Percentiles rank a stretch among this genome's conserved stretches.
Evolutionary conservation across 2,329 filamentous ascomycete genomes (phyloP).

Genomic region (Diaporthe longicolla): DNA sequence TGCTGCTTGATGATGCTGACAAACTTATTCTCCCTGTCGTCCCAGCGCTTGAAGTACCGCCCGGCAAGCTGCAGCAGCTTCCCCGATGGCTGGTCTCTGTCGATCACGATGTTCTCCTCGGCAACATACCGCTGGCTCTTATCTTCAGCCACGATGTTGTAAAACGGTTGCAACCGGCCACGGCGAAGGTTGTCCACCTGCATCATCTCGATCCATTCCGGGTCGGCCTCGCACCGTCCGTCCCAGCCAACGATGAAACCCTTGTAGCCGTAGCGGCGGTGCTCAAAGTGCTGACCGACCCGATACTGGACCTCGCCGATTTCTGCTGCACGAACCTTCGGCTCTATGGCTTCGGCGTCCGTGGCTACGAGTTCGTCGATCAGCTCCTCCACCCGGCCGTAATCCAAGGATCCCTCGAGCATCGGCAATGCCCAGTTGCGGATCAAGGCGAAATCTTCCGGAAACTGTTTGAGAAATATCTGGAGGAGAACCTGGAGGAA

Average conservation of each 20-base stretch:
- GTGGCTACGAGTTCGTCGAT: neutral
- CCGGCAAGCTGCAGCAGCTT: slow-evolving; percentile 68
- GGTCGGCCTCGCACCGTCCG: slow-evolving; percentile 55
- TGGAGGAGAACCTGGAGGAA: slow-evolving; percentile 35
- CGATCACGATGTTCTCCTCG: slow-evolving; percentile 73
- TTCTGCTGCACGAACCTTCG: neutral
- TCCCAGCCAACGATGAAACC: slow-evolving; percentile 77
- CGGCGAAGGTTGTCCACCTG: slow-evolving; percentile 68
- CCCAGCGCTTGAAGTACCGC: slow-evolving; percentile 76
- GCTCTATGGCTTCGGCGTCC: neutral
- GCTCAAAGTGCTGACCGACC: slow-evolving; percentile 73
- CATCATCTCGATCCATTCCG: slow-evolving; percentile 74
- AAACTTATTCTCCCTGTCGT: slow-evolving; percentile 63
- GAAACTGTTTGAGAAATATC: slow-evolving; percentile 39
- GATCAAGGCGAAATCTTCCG: slow-evolving; percentile 41
- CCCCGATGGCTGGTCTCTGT: slow-evolving; percentile 57
- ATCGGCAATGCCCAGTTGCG: slow-evolving; percentile 3
- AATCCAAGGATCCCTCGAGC: neutral
- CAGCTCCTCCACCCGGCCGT: neutral
- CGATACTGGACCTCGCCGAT: slow-evolving; percentile 53
- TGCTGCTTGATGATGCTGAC: slow-evolving; percentile 76
- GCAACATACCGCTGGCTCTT: slow-evolving; percentile 75
- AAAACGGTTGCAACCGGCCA: slow-evolving; percentile 75
- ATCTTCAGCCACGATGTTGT: slow-evolving; percentile 76
- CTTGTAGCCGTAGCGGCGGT: slow-evolving; percentile 72